Base-by-base conservation (phyloP, 176 grass and related monocot species). In the Oryza rufipogon region DNA sequence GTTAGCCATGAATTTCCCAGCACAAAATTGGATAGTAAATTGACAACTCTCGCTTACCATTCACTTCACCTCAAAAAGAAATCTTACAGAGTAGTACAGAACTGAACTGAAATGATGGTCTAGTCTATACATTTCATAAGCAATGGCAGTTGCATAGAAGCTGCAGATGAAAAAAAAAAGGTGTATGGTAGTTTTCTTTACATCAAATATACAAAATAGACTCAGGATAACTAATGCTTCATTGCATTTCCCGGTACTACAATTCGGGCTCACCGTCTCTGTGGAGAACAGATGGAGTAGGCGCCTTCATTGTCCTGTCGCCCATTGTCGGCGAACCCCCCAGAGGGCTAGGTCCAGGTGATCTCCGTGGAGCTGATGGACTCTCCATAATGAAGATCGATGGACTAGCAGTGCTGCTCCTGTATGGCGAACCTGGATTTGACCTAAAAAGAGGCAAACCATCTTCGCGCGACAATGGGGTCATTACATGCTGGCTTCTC, bases 401-500 rank as follows among this genome's bases (percentile, higher is more conserved):
- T 11, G 76, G 90, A 22, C 83, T 74, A 16, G 81, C 81, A 38
- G 77, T 69, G 39, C 84, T 76, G 6, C 81, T 23, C 60, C 72
- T 79, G 73, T 87, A 92, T 14, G 84, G 91, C 0, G 91, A 92
- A 70, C 77, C 20, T 11, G 91, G 91, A 19, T 39, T 78, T n/a
- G 87, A 92, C 73, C 74, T 87, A 54, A 90, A 82, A 63, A 90
- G 84, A 52, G 87, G 77, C 68, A 79, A 17, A 72, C 91, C 91
- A 63, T 92, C 91, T 79, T 90, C 91, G 6, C 72, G 76, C 4
- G 25, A 47, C 77, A 87, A 74, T 15, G 91, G 85, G 68, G 81
- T 81, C 87, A 90, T 84, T 2, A 84, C n/a, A 36, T 64, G 77
- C 30, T 70, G 81, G 30, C 65, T 85, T 71, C 84, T 87, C 46